Percentiles rank a stretch among this genome's conserved stretches.
phyloP scores from a whole-genome alignment of 2,329 filamentous ascomycete species.

The Leptosphaerulina australis region DNA sequence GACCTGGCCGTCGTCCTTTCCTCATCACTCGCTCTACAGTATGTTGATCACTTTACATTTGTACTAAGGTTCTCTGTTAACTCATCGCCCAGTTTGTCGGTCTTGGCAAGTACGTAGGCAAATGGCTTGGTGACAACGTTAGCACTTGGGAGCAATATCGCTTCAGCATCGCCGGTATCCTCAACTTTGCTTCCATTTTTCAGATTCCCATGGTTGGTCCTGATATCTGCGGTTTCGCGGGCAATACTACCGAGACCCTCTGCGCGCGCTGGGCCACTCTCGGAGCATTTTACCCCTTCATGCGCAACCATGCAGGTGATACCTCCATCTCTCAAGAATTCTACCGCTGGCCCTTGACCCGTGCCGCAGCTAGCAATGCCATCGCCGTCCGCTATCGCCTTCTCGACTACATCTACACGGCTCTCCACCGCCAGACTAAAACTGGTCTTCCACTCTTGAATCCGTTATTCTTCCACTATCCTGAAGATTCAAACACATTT shows the following conservation, averaged over 20 bases:
- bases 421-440: constrained; percentile 63
- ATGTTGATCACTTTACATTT: background rate
- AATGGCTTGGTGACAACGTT: constrained; percentile 64
- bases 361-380: constrained; percentile 67
- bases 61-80: constrained; percentile 12
- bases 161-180: constrained; percentile 47
- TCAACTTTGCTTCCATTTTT: constrained; percentile 55
- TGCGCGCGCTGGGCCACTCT: constrained; percentile 75
- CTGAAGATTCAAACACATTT: constrained; percentile 59
- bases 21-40: constrained; percentile 74
- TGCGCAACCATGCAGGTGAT: constrained; percentile 70
- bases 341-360: constrained; percentile 54
- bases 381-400: constrained; percentile 74
- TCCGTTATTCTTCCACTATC: constrained; percentile 75
- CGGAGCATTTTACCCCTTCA: constrained; percentile 77
- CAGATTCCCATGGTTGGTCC: constrained; percentile 55
- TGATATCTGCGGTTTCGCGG: constrained; percentile 78
- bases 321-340: constrained; percentile 69
- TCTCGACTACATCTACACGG: constrained; percentile 79
- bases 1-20: constrained; percentile 67
- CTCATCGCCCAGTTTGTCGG: constrained; percentile 62
- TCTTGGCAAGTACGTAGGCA: constrained; percentile 64
- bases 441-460: constrained; percentile 69
- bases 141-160: constrained; percentile 53
- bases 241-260: constrained; percentile 69